Evolutionary conservation across 2,329 filamentous ascomycete genomes (phyloP), one percentile per base, ranked within the genome.

Genomic region (Leptographium radiaticola): DNA sequence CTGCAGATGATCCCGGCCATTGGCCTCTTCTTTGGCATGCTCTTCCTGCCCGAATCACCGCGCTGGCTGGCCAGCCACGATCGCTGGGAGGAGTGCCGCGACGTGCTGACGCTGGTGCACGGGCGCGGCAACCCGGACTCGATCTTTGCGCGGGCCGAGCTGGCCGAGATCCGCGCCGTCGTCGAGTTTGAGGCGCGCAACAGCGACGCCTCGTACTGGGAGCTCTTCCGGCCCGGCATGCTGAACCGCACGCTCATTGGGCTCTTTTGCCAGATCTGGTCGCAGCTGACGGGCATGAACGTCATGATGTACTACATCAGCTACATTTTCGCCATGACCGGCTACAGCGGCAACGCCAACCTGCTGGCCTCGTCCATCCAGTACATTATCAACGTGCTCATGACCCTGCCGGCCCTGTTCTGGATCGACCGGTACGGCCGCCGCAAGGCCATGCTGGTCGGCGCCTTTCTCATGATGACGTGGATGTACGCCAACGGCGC

Each of bases 391-490:
- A 90, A 90, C 65, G 86, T 91, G 1, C 56, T 83, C 52, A 87
- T 88, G 81, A 91, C 87, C 0, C 65, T 90, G 4, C 84, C 86
- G 0, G 86, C 86, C 1, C 75, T 91, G 30, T 68, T 90, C 54
- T 90, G 73, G 70, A 77, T 90, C 61, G 87, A 93, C 60, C 73
- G 75, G 53, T 87, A 84, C 81, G 87, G 87, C 48, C 86, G 87
- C 58, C 86, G 85, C 44, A 72, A 71, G 1, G 79, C 83, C 6
- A 72, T 88, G 39, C 71, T 88, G n/a, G 63, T 81, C 31, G 85
- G 84, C 49, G 77, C 83, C 7, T 68, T 76, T 30, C 68, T 85
- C 48, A 87, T 88, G 84, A 71, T 69, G 61, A 63, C 70, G 33
- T 75, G 69, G 66, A 66, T 75, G 53, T 71, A 67, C 59, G 61